A percentile compares a stretch with the other conserved stretches of the same genome.
phyloP scores from a whole-genome alignment of 2,329 filamentous ascomycete species.

The Ceratocystis alfenasii region DNA sequence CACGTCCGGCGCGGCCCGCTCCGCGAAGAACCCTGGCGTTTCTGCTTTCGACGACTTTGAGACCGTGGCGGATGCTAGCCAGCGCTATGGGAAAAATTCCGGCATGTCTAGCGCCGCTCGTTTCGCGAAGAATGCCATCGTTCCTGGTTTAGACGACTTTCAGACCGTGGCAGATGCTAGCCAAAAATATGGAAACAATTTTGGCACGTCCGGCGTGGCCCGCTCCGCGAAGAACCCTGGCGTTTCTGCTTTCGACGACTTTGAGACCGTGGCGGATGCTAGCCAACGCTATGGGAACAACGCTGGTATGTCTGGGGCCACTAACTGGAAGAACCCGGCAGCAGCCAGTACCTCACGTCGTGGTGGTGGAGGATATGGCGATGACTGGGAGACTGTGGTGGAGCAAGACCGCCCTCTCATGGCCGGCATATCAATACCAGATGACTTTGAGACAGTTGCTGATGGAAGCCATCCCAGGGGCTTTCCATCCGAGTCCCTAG shows the following conservation, averaged over 20 bases:
- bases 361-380: not conserved
- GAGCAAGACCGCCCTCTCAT: constrained; percentile 9
- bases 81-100: constrained; percentile 2
- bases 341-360: not conserved
- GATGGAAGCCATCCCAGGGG: not conserved
- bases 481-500: not conserved
- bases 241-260: not conserved
- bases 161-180: constrained; percentile 13
- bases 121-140: not conserved
- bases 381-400: constrained; percentile 19
- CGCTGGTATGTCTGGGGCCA: not conserved
- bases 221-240: not conserved
- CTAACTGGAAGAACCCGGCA: not conserved
- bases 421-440: not conserved
- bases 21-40: not conserved
- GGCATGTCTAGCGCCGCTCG: not conserved
- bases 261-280: constrained; percentile 8
- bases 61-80: constrained; percentile 9
- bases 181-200: constrained; percentile 11
- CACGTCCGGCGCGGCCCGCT: not conserved
- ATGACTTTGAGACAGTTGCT: constrained; percentile 17
- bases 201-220: not conserved
- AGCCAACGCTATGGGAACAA: constrained; percentile 2
- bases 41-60: constrained; percentile 5
- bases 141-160: constrained; percentile 5